These are phyloP conservation scores for Anthracocystis panici-leucophaei DNA, from an alignment of 1,284 basidiomycete genomes.

Conservation along the genomic window DNA sequence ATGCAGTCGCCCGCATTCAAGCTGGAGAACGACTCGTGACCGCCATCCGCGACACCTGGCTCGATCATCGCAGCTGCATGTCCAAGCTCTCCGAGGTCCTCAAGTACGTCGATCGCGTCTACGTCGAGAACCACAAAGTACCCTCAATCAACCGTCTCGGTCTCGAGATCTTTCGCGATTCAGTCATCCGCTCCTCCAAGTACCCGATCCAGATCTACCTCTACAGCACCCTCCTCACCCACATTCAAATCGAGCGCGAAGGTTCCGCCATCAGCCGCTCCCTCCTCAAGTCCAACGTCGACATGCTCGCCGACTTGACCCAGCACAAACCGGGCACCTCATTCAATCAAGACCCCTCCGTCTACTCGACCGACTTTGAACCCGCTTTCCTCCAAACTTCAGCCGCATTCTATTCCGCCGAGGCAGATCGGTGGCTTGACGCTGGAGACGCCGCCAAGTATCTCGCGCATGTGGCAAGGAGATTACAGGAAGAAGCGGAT, in stretches of 20 bases:
- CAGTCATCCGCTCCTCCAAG: conserved; percentile 76
- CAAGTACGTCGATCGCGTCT: conserved; percentile 81
- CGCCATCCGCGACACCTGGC: conserved; percentile 87
- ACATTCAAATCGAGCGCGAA: conserved; percentile 90
- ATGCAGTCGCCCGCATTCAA: conserved; percentile 67
- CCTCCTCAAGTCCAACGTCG: conserved; percentile 86
- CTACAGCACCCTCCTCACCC: conserved; percentile 82
- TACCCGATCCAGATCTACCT: conserved; percentile 85
- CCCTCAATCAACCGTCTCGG: conserved; percentile 84
- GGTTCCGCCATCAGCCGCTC: conserved; percentile 92
- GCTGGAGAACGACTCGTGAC: conserved; percentile 88
- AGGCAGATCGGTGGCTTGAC: conserved; percentile 80
- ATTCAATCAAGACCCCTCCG: conserved; percentile 71
- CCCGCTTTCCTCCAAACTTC: conserved; percentile 84
- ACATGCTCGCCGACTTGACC: conserved; percentile 81
- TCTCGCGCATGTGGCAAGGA: conserved; percentile 83
- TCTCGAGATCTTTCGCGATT: conserved; percentile 83
- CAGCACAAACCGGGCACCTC: conserved; percentile 65
- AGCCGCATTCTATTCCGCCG: conserved; percentile 81
- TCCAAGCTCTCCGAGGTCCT: conserved; percentile 88
- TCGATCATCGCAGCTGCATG: conserved; percentile 92
- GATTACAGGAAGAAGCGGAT: conserved; percentile 85
- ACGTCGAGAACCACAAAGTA: conserved; percentile 58
- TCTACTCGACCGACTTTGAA: conserved; percentile 89
- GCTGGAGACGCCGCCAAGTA: conserved; percentile 85